Conservation (phyloP, 805 yeast genomes). For the Lachancea waltii region DNA sequence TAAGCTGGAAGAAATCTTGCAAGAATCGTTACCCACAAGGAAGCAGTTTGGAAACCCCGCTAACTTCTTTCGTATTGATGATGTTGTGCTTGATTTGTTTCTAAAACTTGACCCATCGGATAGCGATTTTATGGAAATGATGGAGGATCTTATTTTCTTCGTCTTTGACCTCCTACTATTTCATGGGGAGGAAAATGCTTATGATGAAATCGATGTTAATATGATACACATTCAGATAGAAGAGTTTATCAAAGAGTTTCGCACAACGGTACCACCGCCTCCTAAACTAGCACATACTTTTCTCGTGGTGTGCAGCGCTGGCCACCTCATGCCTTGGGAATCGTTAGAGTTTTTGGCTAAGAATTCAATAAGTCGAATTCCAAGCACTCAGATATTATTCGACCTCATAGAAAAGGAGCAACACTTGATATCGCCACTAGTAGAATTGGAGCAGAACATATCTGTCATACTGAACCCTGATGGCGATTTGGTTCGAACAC, state of each 20-base stretch:
- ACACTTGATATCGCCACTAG: constrained; percentile 13
- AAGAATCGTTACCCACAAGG: constrained; percentile 45
- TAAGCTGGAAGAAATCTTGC: constrained; percentile 36
- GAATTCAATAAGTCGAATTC: constrained; percentile 65
- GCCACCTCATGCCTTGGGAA: constrained; percentile 88
- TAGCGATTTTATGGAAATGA: constrained; percentile 27
- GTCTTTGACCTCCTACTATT: constrained; percentile 52
- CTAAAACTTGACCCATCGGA: constrained; percentile 38
- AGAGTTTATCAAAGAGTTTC: constrained; percentile 36
- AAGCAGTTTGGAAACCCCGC: constrained; percentile 23
- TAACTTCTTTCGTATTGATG: constrained; percentile 35
- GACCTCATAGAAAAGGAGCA: constrained; percentile 30
- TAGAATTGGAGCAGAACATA: constrained; percentile 33
- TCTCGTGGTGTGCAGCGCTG: constrained; percentile 57
- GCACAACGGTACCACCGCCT: constrained; percentile 6
- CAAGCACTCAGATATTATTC: constrained; percentile 48
- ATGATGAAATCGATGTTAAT: constrained; percentile 59
- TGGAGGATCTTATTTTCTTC: constrained; percentile 61
- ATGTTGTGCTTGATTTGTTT: constrained; percentile 45
- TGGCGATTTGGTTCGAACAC: constrained; percentile 66
- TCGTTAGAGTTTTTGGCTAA: constrained; percentile 50
- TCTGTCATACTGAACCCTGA: constrained; percentile 76
- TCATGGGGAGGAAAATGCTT: constrained; percentile 59
- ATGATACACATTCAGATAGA: constrained; percentile 47
- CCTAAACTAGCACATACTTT: constrained; percentile 46